Evolutionary conservation across 1,139 yeast genomes (phyloP).

Genomic region (Pneumocystis canis): DNA sequence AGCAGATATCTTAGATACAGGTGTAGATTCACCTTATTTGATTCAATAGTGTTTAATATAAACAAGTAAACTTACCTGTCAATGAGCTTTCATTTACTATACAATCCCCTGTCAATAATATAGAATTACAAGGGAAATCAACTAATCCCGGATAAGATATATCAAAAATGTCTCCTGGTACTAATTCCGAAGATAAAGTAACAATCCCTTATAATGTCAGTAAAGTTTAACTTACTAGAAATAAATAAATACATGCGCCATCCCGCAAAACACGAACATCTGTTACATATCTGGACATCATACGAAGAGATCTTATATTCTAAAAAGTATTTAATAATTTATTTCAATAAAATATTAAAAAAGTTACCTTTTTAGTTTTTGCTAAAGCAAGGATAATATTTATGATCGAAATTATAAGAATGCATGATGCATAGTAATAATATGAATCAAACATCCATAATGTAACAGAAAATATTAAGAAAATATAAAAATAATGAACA

Average conservation of each 20-base stretch:
- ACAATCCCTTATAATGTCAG: background rate
- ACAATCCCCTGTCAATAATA: slow-evolving; percentile 78
- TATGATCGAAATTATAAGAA: slow-evolving; percentile 66
- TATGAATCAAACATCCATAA: slow-evolving; percentile 88
- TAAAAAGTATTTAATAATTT: slow-evolving; percentile 19
- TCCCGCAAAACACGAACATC: slow-evolving; percentile 83
- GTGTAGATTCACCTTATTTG: slow-evolving; percentile 55
- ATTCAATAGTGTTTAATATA: background rate
- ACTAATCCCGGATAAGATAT: slow-evolving; percentile 68
- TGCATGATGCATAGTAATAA: slow-evolving; percentile 85
- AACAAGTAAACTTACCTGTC: slow-evolving; percentile 39
- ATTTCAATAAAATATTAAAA: background rate
- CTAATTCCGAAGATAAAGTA: slow-evolving; percentile 55
- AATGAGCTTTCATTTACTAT: slow-evolving; percentile 90
- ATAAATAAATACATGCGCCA: slow-evolving; percentile 75
- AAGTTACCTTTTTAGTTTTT: slow-evolving; percentile 43
- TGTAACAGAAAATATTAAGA: slow-evolving; percentile 80
- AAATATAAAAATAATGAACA: slow-evolving; percentile 84
- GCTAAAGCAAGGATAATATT: slow-evolving; percentile 66
- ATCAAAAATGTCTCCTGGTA: slow-evolving; percentile 92
- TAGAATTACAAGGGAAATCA: slow-evolving; percentile 74
- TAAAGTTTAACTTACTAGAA: slow-evolving; percentile 18
- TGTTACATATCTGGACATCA: slow-evolving; percentile 57
- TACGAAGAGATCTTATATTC: slow-evolving; percentile 57
- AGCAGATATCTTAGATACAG: slow-evolving; percentile 70